These are phyloP conservation scores for Rosa lucieae DNA, from an alignment of 306 rosid genomes.

Conservation along the genomic window DNA sequence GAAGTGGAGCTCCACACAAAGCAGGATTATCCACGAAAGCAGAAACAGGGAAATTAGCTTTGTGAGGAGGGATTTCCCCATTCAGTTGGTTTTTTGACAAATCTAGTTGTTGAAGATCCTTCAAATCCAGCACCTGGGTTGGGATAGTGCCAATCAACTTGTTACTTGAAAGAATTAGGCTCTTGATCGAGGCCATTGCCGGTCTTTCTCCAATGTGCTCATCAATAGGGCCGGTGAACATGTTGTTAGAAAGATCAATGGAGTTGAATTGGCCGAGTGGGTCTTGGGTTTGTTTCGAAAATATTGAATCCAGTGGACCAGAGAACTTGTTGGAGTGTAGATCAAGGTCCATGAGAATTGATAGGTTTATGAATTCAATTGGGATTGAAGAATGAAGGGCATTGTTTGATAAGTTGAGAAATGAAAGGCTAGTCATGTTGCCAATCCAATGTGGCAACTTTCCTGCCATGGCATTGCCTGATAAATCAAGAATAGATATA, in stretches of 20 bases:
- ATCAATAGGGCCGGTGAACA: conserved; percentile 38
- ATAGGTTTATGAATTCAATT: conserved; percentile 36
- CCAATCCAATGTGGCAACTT: conserved; percentile 60
- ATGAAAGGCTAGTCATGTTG: conserved; percentile 55
- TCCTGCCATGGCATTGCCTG: conserved; percentile 47
- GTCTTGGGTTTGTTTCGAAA: conserved; percentile 31
- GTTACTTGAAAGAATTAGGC: conserved; percentile 42
- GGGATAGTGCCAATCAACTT: conserved; percentile 47
- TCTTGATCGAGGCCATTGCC: conserved; percentile 38
- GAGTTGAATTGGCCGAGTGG: conserved; percentile 55
- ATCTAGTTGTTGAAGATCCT: conserved; percentile 36
- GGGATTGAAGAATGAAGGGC: conserved; percentile 52
- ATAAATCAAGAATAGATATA: conserved; percentile 49
- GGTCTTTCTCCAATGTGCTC: conserved; percentile 35
- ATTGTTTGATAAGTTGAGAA: conserved; percentile 54
- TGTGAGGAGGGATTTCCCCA: conserved; percentile 45
- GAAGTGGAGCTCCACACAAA: conserved; percentile 63
- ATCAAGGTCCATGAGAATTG: conserved; percentile 50
- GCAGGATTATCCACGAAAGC: conserved; percentile 47
- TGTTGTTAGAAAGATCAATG: conserved; percentile 42
- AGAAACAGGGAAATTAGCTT: conserved; percentile 37
- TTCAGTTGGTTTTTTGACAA: conserved; percentile 45
- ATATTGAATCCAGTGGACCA: conserved; percentile 32
- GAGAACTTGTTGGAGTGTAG: conserved; percentile 48
- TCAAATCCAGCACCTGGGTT: conserved; percentile 38